Evolutionary conservation across 345 rosid species (phyloP).

Genomic region (Atalantia buxifolia): DNA sequence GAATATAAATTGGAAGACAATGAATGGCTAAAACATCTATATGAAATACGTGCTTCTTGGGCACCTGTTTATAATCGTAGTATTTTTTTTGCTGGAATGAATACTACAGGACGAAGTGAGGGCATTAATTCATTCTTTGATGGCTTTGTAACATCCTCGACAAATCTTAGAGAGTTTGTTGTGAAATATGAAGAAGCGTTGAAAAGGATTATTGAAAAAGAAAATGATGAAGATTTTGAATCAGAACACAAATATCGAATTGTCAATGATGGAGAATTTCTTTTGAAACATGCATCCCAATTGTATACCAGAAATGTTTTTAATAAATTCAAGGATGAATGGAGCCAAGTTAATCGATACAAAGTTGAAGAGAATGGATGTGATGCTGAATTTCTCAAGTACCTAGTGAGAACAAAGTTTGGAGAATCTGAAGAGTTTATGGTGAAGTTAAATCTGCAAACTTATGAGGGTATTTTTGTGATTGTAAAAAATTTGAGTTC

Average conservation of each 20-base stretch:
- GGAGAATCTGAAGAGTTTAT: not conserved
- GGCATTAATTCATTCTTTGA: not conserved
- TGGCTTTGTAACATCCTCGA: not conserved
- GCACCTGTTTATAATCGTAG: not conserved
- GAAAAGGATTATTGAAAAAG: too few species aligned
- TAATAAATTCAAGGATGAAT: not conserved
- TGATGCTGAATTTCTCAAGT: too few species aligned
- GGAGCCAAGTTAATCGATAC: not conserved
- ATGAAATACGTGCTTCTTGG: not conserved
- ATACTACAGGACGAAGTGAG: not conserved
- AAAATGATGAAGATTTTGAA: too few species aligned
- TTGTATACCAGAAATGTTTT: too few species aligned
- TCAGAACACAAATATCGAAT: too few species aligned
- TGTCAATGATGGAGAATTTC: not conserved
- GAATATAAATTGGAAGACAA: not conserved
- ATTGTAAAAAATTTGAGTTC: too few species aligned
- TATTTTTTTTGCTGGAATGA: not conserved
- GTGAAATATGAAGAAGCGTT: not conserved
- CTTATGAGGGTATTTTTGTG: too few species aligned
- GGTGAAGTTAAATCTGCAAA: too few species aligned
- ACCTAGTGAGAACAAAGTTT: not conserved
- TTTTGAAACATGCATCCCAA: not conserved
- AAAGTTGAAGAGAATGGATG: too few species aligned
- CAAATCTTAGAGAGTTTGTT: not conserved
- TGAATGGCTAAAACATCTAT: not conserved